A percentile compares a stretch with the other conserved stretches of the same genome.
Conservation (phyloP, 306 rosid species). For the Alnus glutinosa region DNA sequence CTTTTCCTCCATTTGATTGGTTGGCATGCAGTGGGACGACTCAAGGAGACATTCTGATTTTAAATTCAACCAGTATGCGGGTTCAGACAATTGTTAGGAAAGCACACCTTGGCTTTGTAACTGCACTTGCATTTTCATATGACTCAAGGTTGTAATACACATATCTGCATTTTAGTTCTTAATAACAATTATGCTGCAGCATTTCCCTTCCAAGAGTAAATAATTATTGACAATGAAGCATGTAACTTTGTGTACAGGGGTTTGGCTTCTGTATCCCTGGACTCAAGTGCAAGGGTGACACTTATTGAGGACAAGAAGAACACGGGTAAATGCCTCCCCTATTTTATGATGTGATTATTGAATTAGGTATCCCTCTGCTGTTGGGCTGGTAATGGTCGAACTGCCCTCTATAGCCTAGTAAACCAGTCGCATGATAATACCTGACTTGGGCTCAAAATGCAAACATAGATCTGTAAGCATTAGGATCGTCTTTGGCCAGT, state of each 20-base stretch:
- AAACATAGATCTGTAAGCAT: neutral
- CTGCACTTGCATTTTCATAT: slow-evolving; percentile 76
- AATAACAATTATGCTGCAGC: slow-evolving; percentile 11
- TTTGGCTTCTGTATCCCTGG: slow-evolving; percentile 86
- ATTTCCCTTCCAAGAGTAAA: slow-evolving; percentile 13
- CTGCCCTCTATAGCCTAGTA: neutral
- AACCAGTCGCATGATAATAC: neutral
- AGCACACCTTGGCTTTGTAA: slow-evolving; percentile 89
- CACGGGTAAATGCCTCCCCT: slow-evolving; percentile 50
- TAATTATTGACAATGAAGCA: slow-evolving; percentile 19
- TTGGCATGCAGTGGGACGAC: slow-evolving; percentile 78
- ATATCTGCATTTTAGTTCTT: slow-evolving; percentile 3
- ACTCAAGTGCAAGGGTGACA: slow-evolving; percentile 81
- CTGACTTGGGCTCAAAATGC: neutral
- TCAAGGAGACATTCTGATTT: slow-evolving; percentile 67
- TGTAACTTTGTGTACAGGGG: slow-evolving; percentile 49
- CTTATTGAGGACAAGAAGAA: slow-evolving; percentile 54
- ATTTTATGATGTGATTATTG: slow-evolving; percentile 22
- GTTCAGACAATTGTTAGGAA: slow-evolving; percentile 54
- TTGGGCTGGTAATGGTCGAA: slow-evolving; percentile 22
- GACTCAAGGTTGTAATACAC: slow-evolving; percentile 76
- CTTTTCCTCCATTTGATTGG: slow-evolving; percentile 22
- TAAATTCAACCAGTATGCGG: slow-evolving; percentile 62
- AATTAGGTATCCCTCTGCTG: neutral
- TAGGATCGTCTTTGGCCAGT: neutral